A percentile compares a stretch with the other conserved stretches of the same genome.
Evolutionary conservation across 192 early-diverging fungal species (phyloP).

Genomic region (Geosiphon pyriformis): DNA sequence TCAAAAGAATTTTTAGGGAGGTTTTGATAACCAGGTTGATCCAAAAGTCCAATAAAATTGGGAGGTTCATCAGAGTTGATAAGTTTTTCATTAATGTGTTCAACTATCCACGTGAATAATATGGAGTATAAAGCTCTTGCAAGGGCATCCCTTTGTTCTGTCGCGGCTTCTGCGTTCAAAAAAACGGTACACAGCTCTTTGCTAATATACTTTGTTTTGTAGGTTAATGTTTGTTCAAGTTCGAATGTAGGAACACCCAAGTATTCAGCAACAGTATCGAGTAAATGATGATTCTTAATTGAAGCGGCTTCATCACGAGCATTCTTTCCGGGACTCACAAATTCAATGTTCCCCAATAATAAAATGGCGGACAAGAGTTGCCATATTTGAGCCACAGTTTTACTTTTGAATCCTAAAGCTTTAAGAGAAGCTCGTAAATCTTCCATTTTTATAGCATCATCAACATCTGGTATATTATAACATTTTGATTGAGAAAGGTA

Average conservation of each 20-base stretch:
- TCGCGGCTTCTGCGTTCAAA: slow-evolving; percentile 71
- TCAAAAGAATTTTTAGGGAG: slow-evolving; percentile 55
- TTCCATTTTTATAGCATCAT: slow-evolving; percentile 56
- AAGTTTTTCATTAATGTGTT: slow-evolving; percentile 81
- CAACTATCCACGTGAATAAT: slow-evolving; percentile 85
- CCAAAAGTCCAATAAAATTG: slow-evolving; percentile 83
- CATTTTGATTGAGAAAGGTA: slow-evolving; percentile 36
- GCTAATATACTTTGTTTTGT: slow-evolving; percentile 76
- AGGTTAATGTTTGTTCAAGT: slow-evolving; percentile 59
- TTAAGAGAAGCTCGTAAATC: slow-evolving; percentile 59
- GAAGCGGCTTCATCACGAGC: slow-evolving; percentile 65
- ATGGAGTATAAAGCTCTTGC: slow-evolving; percentile 82
- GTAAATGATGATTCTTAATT: slow-evolving; percentile 69
- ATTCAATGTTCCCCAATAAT: slow-evolving; percentile 87
- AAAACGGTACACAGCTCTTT: slow-evolving; percentile 88
- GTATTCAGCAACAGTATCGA: slow-evolving; percentile 69
- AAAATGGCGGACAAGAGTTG: slow-evolving; percentile 83
- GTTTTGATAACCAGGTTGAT: slow-evolving; percentile 70
- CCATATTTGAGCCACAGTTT: slow-evolving; percentile 74
- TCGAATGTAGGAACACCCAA: slow-evolving; percentile 71
- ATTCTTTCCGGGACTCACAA: slow-evolving; percentile 53
- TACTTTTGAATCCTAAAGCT: slow-evolving; percentile 55
- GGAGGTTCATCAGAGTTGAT: slow-evolving; percentile 62
- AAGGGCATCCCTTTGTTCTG: slow-evolving; percentile 75
- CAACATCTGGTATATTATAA: slow-evolving; percentile 31